phyloP scores from a whole-genome alignment of 106 monocot genomes.

The Dioscorea dumetorum region DNA sequence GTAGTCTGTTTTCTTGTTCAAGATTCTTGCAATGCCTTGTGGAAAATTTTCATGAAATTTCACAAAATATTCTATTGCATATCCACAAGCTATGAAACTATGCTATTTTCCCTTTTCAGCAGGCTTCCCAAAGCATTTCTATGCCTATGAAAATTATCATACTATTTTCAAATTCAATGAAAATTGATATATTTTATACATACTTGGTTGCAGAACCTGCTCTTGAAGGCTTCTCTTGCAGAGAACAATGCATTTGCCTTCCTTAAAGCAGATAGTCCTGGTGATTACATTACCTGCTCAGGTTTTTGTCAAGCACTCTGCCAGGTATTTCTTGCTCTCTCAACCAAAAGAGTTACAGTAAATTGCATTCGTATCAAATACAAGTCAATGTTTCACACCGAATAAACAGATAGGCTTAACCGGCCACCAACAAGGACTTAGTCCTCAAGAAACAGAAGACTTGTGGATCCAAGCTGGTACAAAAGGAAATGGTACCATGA shows the following conservation, averaged over 20 bases:
- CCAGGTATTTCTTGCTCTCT: conserved; percentile 38
- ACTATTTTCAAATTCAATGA: too few species aligned
- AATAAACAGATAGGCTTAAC: conserved; percentile 57
- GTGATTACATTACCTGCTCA: conserved; percentile 70
- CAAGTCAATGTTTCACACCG: background rate
- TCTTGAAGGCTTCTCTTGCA: conserved; percentile 48
- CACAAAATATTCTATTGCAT: too few species aligned
- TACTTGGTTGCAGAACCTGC: conserved; percentile 44
- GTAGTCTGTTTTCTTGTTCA: too few species aligned
- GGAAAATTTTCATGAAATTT: too few species aligned
- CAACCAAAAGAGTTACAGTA: background rate
- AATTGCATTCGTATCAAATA: background rate
- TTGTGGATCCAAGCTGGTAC: conserved; percentile 72
- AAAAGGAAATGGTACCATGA: conserved; percentile 64
- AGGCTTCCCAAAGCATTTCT: too few species aligned
- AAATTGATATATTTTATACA: background rate
- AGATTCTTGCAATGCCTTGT: too few species aligned
- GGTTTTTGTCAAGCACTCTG: conserved; percentile 67
- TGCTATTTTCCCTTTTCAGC: too few species aligned
- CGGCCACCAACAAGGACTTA: conserved; percentile 52
- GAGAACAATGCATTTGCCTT: conserved; percentile 84
- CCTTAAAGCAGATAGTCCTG: conserved; percentile 71
- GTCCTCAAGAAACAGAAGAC: conserved; percentile 55
- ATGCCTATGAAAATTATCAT: too few species aligned
- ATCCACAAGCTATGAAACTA: too few species aligned